Evolutionary conservation across 2,329 filamentous ascomycete genomes (phyloP).

Genomic region (Talaromyces sp.): DNA sequence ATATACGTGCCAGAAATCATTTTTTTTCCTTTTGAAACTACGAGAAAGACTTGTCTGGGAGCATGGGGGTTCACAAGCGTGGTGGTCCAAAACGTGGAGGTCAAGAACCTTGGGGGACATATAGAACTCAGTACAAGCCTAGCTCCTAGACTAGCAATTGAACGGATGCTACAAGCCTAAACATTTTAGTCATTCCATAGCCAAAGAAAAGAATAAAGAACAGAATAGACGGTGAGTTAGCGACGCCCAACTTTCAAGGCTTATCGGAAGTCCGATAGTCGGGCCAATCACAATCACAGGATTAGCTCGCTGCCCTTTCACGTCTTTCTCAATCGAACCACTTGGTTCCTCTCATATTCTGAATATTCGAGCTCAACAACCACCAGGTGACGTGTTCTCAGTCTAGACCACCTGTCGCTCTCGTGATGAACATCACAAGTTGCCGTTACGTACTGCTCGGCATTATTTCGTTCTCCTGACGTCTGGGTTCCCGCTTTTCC

Average conservation of each 20-base stretch:
- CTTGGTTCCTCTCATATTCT: background rate
- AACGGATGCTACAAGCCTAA: background rate
- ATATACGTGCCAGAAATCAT: background rate
- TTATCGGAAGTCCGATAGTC: background rate
- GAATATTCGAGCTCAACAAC: background rate
- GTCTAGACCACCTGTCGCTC: background rate
- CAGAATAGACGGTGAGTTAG: background rate
- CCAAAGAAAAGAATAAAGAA: background rate
- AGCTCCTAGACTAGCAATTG: no score
- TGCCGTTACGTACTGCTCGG: background rate
- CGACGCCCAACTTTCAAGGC: background rate
- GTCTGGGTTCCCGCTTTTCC: slow-evolving; percentile 11
- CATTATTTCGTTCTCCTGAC: slow-evolving; percentile 5
- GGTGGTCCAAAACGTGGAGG: background rate
- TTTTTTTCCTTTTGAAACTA: background rate
- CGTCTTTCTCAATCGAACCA: background rate
- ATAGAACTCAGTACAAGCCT: no score
- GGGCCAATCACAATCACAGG: background rate
- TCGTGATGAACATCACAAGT: background rate
- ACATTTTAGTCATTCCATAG: background rate
- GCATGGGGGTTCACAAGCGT: background rate
- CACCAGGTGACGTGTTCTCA: slow-evolving; percentile 13
- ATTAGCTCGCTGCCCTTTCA: background rate
- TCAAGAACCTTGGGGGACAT: no score
- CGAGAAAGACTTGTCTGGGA: background rate